phyloP scores from a whole-genome alignment of 2,329 filamentous ascomycete genomes.

The Albophoma yamanashiensis region DNA sequence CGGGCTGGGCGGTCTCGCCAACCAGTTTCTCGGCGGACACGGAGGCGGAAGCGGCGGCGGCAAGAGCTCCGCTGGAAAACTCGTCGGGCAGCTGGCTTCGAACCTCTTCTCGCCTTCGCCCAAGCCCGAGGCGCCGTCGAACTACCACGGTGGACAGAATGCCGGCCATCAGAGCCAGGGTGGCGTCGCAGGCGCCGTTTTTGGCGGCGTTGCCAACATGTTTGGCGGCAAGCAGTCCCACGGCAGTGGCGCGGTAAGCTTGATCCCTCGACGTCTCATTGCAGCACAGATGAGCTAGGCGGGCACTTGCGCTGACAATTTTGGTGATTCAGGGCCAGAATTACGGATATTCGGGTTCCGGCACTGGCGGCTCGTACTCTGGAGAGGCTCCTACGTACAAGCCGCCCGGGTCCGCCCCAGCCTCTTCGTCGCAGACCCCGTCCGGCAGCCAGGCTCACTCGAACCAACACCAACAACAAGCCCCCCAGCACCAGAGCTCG shows the following conservation, averaged over 20 bases:
- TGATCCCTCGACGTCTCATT: background rate
- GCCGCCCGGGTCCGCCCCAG: slow-evolving; percentile 18
- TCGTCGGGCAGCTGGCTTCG: slow-evolving; percentile 46
- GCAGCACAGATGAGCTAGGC: background rate
- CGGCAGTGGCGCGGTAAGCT: slow-evolving; percentile 19
- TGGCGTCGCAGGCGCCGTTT: slow-evolving; percentile 40
- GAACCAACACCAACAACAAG: slow-evolving; percentile 16
- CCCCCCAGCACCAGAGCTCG: slow-evolving; percentile 13
- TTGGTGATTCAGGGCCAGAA: slow-evolving; percentile 32
- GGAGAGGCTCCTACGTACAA: slow-evolving; percentile 47
- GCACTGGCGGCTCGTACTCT: slow-evolving; percentile 44
- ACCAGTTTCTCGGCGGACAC: slow-evolving; percentile 30
- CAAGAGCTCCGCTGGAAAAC: slow-evolving; percentile 37
- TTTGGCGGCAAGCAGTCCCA: slow-evolving; percentile 32
- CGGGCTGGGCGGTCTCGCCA: slow-evolving; percentile 13
- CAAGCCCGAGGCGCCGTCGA: slow-evolving; percentile 35
- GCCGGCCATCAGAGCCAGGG: slow-evolving; percentile 28
- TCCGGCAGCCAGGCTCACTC: slow-evolving; percentile 17
- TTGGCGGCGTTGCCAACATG: slow-evolving; percentile 45
- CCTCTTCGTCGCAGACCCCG: slow-evolving; percentile 13
- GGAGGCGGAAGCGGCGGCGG: slow-evolving; percentile 20
- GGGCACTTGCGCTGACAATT: slow-evolving; percentile 5
- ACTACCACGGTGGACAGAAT: slow-evolving; percentile 37
- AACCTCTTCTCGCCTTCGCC: slow-evolving; percentile 38
- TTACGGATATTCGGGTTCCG: slow-evolving; percentile 52